These are phyloP conservation scores for Sideroxylon spinosum DNA, from an alignment of 179 eudicot genomes.

Conservation along the genomic window DNA sequence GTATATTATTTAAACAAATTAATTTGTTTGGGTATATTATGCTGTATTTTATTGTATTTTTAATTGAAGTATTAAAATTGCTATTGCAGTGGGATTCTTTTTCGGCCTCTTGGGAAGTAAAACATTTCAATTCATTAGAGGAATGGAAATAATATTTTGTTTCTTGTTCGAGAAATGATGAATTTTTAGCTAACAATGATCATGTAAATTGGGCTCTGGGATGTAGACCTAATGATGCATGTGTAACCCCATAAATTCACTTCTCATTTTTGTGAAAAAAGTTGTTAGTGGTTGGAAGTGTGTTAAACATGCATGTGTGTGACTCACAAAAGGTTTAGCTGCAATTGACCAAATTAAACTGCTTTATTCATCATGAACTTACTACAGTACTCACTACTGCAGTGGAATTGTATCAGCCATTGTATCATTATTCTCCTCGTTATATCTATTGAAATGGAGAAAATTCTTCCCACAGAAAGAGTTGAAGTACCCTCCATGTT, in stretches of 20 bases:
- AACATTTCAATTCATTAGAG: too few relatives aligned
- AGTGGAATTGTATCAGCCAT: conserved; percentile 72
- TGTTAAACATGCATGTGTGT: background rate
- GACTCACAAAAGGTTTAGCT: background rate
- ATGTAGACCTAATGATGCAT: background rate
- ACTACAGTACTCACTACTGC: conserved; percentile 21
- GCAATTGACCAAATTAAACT: background rate
- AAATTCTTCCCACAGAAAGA: conserved; percentile 58
- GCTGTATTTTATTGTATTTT: too few relatives aligned
- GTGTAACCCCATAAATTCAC: too few relatives aligned
- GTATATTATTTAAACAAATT: too few relatives aligned
- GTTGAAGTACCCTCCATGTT: conserved; percentile 57
- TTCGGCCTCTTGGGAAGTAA: too few relatives aligned
- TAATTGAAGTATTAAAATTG: too few relatives aligned
- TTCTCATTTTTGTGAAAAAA: background rate
- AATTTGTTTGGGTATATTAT: too few relatives aligned
- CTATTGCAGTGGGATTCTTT: too few relatives aligned
- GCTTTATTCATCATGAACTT: background rate
- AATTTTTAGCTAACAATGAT: background rate
- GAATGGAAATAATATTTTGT: too few relatives aligned
- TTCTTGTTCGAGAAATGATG: background rate
- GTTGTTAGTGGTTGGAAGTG: background rate
- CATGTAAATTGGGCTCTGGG: background rate
- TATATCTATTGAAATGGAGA: conserved; percentile 64
- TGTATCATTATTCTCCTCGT: conserved; percentile 69